Evolutionary conservation across 345 rosid species (phyloP), one percentile per base, ranked within the genome.

Genomic region (Luvunga scandens): DNA sequence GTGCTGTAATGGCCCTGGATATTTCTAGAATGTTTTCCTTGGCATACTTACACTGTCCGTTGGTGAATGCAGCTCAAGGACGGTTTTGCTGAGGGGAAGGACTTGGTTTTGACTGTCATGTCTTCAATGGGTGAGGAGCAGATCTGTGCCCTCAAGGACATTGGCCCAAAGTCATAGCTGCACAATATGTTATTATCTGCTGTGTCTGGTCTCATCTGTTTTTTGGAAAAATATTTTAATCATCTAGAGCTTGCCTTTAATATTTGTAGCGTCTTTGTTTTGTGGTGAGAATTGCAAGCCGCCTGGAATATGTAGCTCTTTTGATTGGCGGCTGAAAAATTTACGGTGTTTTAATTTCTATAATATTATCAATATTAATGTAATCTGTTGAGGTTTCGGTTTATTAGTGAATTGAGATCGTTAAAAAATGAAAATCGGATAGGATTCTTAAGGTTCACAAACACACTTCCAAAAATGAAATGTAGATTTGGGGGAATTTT

Each of bases 41-140:
- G 1, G 2, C 4, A 1, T 79, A 39, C 45, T 63, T 19, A 61
- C 33, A 25, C 13, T 13, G 27, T 63, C 10, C 21, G 7, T 62
- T 21, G 19, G 3, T 63, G 72, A 76, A 1, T 77, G 28, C 72
- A 87, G 90, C 83, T 87, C 77, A 87, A 85, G 86, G 85, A 81
- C 1, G 88, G 90, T 28, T 85, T 87, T 80, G 85, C 33, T 2
- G 88, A 85, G 39, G 90, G 90, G 28, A 85, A 87, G 76, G 88
- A 87, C 72, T 80, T 87, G 79, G 88, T 83, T 62, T 85, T 87
- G 82, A 60, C 83, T 27, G 88, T 87, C 60, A 87, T 87, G 90
- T 81, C 85, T 62, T 77, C 90, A 48, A 87, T 87, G 90, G 90
- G 90, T 31, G 90, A 87, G 83, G 90, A 87, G 79, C 90, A 85